Conservation (phyloP, 2,329 filamentous ascomycete genomes). For the Coleophoma crateriformis region DNA sequence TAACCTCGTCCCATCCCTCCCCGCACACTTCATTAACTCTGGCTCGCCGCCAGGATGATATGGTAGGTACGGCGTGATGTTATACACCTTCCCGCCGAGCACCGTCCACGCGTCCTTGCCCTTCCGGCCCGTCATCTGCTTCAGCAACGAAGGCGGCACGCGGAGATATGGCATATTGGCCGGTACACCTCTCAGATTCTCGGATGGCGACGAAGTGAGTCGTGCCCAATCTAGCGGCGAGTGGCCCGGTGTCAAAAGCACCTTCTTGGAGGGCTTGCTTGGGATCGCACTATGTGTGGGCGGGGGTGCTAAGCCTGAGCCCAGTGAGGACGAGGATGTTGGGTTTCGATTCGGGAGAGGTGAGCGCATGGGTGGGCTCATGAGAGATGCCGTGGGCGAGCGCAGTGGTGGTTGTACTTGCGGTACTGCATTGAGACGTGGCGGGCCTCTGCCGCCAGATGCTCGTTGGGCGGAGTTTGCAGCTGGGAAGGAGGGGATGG, state of each 20-base stretch:
- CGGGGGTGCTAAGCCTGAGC: slow-evolving; percentile 45
- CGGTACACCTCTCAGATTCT: slow-evolving; percentile 62
- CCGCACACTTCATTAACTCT: slow-evolving; percentile 62
- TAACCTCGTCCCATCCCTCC: slow-evolving; percentile 54
- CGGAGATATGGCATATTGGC: slow-evolving; percentile 52
- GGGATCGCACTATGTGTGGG: slow-evolving; percentile 48
- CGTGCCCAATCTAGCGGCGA: slow-evolving; percentile 95
- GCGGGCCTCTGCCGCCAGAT: slow-evolving; percentile 15
- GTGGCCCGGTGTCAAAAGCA: slow-evolving; percentile 82
- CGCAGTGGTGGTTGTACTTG: slow-evolving; percentile 11
- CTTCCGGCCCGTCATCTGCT: slow-evolving; percentile 72
- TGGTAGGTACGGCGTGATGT: slow-evolving; percentile 80
- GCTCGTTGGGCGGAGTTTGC: slow-evolving; percentile 47
- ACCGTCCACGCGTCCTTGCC: slow-evolving; percentile 87
- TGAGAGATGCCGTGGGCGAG: slow-evolving; percentile 7
- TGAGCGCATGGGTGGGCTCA: slow-evolving; percentile 23
- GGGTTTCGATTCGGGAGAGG: slow-evolving; percentile 34
- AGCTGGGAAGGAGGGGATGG: slow-evolving; percentile 39
- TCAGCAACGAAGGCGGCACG: slow-evolving; percentile 78
- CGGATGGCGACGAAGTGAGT: slow-evolving; percentile 54
- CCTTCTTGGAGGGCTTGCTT: slow-evolving; percentile 58
- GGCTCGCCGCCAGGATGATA: slow-evolving; percentile 86
- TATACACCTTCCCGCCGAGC: slow-evolving; percentile 88
- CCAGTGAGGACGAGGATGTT: slow-evolving; percentile 30
- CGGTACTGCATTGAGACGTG: slow-evolving; percentile 12